Conservation (phyloP, 345 rosid genomes). For the Raphanus sativus region DNA sequence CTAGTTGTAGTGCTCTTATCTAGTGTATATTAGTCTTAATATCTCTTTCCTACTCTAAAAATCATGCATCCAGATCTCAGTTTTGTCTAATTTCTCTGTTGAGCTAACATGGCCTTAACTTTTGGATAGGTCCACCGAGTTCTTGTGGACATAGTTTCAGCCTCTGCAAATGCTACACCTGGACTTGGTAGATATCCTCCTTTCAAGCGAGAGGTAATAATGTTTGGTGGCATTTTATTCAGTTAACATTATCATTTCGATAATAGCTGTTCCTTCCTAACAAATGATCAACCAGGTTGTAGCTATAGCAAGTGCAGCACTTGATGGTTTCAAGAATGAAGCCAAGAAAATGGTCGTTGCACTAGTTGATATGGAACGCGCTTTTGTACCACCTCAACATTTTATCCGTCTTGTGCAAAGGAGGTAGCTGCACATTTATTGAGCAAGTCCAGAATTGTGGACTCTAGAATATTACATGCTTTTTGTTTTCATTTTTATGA, state of each 20-base stretch:
- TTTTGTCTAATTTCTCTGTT: background rate
- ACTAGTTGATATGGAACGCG: slow-evolving; percentile 46
- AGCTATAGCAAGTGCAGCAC: slow-evolving; percentile 85
- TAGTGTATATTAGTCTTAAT: background rate
- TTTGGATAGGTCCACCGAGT: slow-evolving; percentile 82
- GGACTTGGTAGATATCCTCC: slow-evolving; percentile 99
- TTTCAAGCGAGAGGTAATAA: slow-evolving; percentile 85
- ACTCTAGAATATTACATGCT: background rate
- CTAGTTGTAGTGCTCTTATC: slow-evolving; percentile 11
- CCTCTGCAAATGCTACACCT: slow-evolving; percentile 90
- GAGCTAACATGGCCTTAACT: slow-evolving; percentile 19
- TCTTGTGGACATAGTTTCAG: slow-evolving; percentile 79
- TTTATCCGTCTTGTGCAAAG: slow-evolving; percentile 97
- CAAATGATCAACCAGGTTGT: slow-evolving; percentile 56
- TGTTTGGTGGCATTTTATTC: slow-evolving; percentile 5
- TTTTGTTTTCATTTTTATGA: background rate
- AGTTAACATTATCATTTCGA: background rate
- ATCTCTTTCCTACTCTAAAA: background rate
- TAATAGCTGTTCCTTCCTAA: slow-evolving; percentile 15
- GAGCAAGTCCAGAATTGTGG: background rate
- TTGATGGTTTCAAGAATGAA: slow-evolving; percentile 49
- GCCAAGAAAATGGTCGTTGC: background rate
- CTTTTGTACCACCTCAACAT: slow-evolving; percentile 98
- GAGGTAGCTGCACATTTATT: slow-evolving; percentile 49
- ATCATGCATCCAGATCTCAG: background rate